Percentiles rank a stretch among this genome's conserved stretches.
phyloP scores from a whole-genome alignment of 345 rosid genomes.

The Euphorbia lathyris region DNA sequence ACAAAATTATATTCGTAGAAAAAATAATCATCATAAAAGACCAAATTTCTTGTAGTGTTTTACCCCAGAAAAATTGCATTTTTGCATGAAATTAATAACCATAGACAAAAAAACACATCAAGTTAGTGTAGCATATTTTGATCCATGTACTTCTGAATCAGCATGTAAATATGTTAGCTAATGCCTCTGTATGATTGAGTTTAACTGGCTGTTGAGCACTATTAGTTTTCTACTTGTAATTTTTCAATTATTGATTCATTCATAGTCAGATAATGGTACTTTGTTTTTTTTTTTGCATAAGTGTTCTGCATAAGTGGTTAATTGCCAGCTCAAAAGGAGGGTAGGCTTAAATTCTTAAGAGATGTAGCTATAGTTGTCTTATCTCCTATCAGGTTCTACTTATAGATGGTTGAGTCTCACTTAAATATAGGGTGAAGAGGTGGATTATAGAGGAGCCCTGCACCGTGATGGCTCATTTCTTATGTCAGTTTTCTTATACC shows the following conservation, averaged over 20 bases:
- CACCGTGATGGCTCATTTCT: constrained; percentile 99
- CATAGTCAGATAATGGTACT: neutral
- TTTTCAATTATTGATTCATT: neutral
- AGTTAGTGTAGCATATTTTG: neutral
- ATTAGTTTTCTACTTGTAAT: neutral
- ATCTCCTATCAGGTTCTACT: constrained; percentile 2
- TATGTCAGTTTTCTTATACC: constrained; percentile 76
- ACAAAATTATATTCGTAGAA: too few relatives aligned
- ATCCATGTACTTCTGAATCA: neutral
- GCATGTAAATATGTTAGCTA: too few relatives aligned
- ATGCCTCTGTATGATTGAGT: neutral
- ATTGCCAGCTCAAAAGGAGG: constrained; percentile 92
- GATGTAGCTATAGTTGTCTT: neutral
- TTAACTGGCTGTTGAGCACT: neutral
- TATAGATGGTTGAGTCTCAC: constrained; percentile 13
- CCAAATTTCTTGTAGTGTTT: too few relatives aligned
- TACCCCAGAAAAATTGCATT: too few relatives aligned
- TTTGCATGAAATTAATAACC: too few relatives aligned
- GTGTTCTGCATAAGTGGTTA: constrained; percentile 49
- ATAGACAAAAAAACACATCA: neutral
- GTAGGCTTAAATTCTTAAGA: constrained; percentile 18
- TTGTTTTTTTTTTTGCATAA: neutral
- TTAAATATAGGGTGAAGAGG: constrained; percentile 75
- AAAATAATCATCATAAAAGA: too few relatives aligned
- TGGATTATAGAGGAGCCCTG: constrained; percentile 87